phyloP scores from a whole-genome alignment of 768 basidiomycete genomes.

The Mycena polygramma region DNA sequence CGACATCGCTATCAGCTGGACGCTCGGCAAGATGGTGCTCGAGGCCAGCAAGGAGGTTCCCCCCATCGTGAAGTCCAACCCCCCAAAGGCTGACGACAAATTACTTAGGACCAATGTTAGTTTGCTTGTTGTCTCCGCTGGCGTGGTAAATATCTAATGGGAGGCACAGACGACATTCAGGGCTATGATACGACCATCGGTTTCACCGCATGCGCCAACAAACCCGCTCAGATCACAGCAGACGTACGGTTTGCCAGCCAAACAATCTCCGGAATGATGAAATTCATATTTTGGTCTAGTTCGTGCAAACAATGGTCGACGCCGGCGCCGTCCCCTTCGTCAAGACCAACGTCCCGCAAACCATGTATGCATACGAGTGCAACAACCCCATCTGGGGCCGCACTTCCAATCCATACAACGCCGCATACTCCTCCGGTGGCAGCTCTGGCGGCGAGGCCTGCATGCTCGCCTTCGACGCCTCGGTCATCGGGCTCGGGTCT shows the following conservation, averaged over 20 bases:
- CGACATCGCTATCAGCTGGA: slow-evolving; percentile 97
- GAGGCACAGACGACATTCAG: slow-evolving; percentile 55
- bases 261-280: not conserved
- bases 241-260: slow-evolving; percentile 58
- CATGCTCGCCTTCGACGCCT: slow-evolving; percentile 71
- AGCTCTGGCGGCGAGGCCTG: slow-evolving; percentile 75
- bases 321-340: slow-evolving; percentile 77
- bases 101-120: slow-evolving; percentile 33
- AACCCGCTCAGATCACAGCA: slow-evolving; percentile 59
- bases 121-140: not conserved
- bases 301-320: slow-evolving; percentile 39
- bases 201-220: slow-evolving; percentile 63
- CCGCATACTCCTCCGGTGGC: slow-evolving; percentile 58
- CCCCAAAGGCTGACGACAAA: slow-evolving; percentile 49
- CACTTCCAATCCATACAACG: slow-evolving; percentile 65
- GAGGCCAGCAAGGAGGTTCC: slow-evolving; percentile 93
- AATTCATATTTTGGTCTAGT: slow-evolving; percentile 27
- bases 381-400: slow-evolving; percentile 69
- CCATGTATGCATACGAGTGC: slow-evolving; percentile 69
- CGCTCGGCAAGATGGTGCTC: slow-evolving; percentile 98
- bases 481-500: slow-evolving; percentile 74
- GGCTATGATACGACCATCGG: slow-evolving; percentile 68
- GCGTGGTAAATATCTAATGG: too few relatives aligned
- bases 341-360: slow-evolving; percentile 82
- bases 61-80: slow-evolving; percentile 54